phyloP scores from a whole-genome alignment of 2,329 filamentous ascomycete genomes.

The Fusarium sp. region DNA sequence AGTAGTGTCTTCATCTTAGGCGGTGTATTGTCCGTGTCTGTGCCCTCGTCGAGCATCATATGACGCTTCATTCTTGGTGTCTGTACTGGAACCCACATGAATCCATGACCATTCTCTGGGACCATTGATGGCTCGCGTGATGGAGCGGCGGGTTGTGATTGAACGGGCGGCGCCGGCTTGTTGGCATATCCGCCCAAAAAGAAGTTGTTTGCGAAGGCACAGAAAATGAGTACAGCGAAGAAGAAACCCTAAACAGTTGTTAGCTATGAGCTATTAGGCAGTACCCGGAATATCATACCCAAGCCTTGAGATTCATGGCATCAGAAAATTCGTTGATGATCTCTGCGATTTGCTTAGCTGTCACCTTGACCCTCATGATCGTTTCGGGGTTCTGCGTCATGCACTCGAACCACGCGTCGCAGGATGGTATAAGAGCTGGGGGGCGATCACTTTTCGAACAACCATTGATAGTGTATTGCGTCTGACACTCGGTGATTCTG shows the following conservation, averaged over 20 bases:
- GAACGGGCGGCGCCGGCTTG: slow-evolving; percentile 45
- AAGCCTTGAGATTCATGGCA: slow-evolving; percentile 85
- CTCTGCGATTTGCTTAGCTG: slow-evolving; percentile 87
- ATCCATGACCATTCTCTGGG: slow-evolving; percentile 55
- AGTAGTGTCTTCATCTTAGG: slow-evolving; percentile 57
- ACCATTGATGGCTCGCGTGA: slow-evolving; percentile 45
- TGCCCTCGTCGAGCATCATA: slow-evolving; percentile 59
- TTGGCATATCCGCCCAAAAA: slow-evolving; percentile 56
- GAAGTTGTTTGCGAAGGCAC: slow-evolving; percentile 65
- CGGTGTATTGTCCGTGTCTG: slow-evolving; percentile 66
- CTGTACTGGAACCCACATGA: slow-evolving; percentile 64
- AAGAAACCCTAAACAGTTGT: slow-evolving; percentile 60
- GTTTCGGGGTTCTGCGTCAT: slow-evolving; percentile 86
- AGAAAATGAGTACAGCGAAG: slow-evolving; percentile 61
- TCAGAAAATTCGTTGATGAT: slow-evolving; percentile 96
- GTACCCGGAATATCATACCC: slow-evolving; percentile 56
- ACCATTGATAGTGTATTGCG: slow-evolving; percentile 79
- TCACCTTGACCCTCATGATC: slow-evolving; percentile 83
- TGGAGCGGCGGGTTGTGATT: slow-evolving; percentile 39
- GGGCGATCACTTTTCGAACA: slow-evolving; percentile 77
- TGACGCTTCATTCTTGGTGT: slow-evolving; percentile 61
- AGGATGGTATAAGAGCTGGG: slow-evolving; percentile 79
- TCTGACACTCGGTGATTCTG: slow-evolving; percentile 79
- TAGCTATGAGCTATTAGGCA: slow-evolving; percentile 15
- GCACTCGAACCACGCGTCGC: slow-evolving; percentile 85